Evolutionary conservation across 768 basidiomycete genomes (phyloP), one percentile per base, ranked within the genome.

Genomic region (Auriscalpium microsporum): DNA sequence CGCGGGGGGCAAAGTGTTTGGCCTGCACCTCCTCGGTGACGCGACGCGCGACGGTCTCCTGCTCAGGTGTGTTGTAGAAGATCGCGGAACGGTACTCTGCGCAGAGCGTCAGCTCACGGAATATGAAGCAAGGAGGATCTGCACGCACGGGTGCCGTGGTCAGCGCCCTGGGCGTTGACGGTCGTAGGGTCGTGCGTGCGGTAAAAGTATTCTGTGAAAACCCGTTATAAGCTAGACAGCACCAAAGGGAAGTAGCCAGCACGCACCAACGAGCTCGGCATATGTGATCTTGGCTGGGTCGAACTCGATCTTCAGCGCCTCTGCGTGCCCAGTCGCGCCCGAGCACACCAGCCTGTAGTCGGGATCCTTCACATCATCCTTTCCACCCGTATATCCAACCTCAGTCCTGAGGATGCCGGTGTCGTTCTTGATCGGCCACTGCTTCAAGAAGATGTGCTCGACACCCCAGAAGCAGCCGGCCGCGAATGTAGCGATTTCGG

Each of bases 171-270:
- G 13, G 77, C 72, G 68, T 95, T 84, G 54, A 77, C 64, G 0
- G 90, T 89, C 44, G 93, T 95, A 3, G 94, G 91, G 61, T 96
- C 94, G 64, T 97, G 94, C 0, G 90, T 91, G 47, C 95, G 80
- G 69, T 93, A 95, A 72, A 95, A 95, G 75, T 94, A 94, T 70
- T 95, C 92, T 86, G 67, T 11, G 23, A 4, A 14, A 36, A 11
- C 21, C 36, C n/a, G 14, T 13, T 19, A 28, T 3, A 40, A 23
- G 23, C 19, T 23, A 58, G 44, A 35, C 36, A 34, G 44, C 1
- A 48, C 36, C 11, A 34, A 38, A 3, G 38, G 23, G 19, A 13
- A 28, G 4, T 19, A 54, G 8, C 13, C n/a, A 34, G 33, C 3
- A 79, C 87, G 60, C 67, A 86, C 89, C 89, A 36, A 94, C 90